phyloP scores from a whole-genome alignment of 228 moss, liverwort and hornwort species.

The Sphagnum magellanicum region DNA sequence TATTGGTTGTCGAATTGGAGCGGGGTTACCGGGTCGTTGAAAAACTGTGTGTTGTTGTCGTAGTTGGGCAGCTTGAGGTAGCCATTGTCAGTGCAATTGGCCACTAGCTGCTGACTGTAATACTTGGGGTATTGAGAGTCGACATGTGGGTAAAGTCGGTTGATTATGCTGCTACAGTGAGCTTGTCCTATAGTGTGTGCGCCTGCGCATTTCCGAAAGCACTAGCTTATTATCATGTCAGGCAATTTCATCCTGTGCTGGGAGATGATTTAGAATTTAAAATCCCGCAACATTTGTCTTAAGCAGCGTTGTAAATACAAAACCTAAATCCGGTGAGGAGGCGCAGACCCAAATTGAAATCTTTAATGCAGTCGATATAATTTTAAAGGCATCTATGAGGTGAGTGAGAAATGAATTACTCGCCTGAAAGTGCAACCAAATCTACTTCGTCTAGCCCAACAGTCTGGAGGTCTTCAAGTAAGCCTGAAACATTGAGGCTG shows the following conservation, averaged over 20 bases:
- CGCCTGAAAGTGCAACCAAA: neutral
- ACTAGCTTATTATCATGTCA: too few species aligned
- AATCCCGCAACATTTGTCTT: too few species aligned
- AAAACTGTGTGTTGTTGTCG: conserved; percentile 3
- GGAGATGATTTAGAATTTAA: too few species aligned
- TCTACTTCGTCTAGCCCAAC: neutral
- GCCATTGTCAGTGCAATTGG: conserved; percentile 4
- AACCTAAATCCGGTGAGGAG: too few species aligned
- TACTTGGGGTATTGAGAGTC: neutral
- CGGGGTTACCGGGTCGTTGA: conserved; percentile 4
- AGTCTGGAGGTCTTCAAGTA: neutral
- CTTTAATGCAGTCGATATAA: too few species aligned
- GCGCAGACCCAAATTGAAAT: too few species aligned
- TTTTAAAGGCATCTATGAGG: too few species aligned
- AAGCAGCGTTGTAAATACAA: too few species aligned
- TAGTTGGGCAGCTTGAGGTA: neutral
- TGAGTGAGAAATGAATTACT: neutral
- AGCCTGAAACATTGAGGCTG: neutral
- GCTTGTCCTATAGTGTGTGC: neutral
- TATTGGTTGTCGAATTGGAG: conserved; percentile 2
- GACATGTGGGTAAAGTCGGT: conserved; percentile 1
- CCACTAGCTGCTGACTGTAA: neutral
- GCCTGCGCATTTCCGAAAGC: neutral
- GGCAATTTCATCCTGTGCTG: too few species aligned
- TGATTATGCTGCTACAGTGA: neutral